A percentile compares a stretch with the other conserved stretches of the same genome.
phyloP scores from a whole-genome alignment of 306 rosid species.

The Phaseolus lunatus region DNA sequence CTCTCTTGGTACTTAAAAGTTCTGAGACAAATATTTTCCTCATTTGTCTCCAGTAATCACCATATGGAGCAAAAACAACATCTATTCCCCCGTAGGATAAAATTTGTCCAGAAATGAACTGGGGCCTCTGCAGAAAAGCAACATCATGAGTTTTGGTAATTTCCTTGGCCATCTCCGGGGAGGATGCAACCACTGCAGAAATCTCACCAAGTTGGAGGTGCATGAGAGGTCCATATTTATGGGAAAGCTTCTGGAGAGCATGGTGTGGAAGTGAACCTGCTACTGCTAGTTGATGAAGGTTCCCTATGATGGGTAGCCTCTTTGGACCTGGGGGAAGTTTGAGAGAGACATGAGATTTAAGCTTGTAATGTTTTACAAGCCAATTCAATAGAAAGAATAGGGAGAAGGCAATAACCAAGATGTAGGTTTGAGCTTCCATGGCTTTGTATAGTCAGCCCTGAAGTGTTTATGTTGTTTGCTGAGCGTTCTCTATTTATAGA shows the following conservation, averaged over 20 bases:
- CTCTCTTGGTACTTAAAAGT: constrained; percentile 30
- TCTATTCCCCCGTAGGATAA: background rate
- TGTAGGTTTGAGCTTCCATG: constrained; percentile 1
- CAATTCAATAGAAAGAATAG: background rate
- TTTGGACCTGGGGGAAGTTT: constrained; percentile 32
- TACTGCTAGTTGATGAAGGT: constrained; percentile 40
- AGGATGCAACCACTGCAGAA: constrained; percentile 2
- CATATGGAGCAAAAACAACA: constrained; percentile 30
- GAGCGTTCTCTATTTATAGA: constrained; percentile 14
- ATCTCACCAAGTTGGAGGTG: constrained; percentile 41
- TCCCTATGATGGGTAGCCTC: constrained; percentile 44
- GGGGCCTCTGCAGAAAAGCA: constrained; percentile 33
- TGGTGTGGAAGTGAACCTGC: constrained; percentile 36
- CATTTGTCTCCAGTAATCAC: constrained; percentile 32
- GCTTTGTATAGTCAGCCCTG: background rate
- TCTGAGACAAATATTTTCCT: constrained; percentile 18
- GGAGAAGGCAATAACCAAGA: background rate
- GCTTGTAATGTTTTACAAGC: constrained; percentile 8
- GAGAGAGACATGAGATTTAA: background rate
- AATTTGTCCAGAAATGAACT: background rate
- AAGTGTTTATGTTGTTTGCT: background rate
- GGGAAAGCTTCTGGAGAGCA: constrained; percentile 2
- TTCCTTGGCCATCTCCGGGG: constrained; percentile 33
- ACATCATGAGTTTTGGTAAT: constrained; percentile 31
- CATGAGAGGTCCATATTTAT: constrained; percentile 37